Evolutionary conservation across 331 rosid species (phyloP).

Genomic region (Malus hybrid): DNA sequence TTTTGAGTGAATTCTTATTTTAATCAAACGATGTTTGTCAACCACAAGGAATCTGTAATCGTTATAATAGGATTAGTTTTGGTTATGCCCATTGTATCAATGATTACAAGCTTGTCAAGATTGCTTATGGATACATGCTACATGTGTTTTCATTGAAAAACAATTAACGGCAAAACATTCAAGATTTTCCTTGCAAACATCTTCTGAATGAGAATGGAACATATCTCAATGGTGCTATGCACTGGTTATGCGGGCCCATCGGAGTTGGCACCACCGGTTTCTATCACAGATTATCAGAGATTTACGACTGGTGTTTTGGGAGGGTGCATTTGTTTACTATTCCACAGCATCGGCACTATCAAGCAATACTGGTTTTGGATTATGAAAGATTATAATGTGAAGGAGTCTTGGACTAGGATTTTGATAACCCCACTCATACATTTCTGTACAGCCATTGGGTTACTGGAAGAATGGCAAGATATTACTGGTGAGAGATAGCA

Average conservation of each 20-base stretch:
- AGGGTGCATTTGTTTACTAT: neutral
- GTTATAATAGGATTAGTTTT: neutral
- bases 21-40: neutral
- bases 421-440: neutral
- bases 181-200: constrained; percentile 1
- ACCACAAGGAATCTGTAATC: neutral
- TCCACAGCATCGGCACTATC: neutral
- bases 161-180: neutral
- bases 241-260: neutral
- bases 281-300: neutral
- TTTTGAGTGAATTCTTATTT: too few relatives aligned
- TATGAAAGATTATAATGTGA: constrained; percentile 10
- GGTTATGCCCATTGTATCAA: neutral
- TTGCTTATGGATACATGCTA: neutral
- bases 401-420: constrained; percentile 13
- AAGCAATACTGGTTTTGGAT: neutral
- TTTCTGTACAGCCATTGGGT: neutral
- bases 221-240: neutral
- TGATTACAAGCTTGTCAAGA: constrained; percentile 3
- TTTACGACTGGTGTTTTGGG: neutral
- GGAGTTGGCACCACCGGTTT: neutral
- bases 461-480: constrained; percentile 6
- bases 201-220: neutral
- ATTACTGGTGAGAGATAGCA: neutral
- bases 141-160: constrained; percentile 2